Evolutionary conservation across 371 early-diverging fungal genomes (phyloP).

Genomic region (Gilbertella persicaria): DNA sequence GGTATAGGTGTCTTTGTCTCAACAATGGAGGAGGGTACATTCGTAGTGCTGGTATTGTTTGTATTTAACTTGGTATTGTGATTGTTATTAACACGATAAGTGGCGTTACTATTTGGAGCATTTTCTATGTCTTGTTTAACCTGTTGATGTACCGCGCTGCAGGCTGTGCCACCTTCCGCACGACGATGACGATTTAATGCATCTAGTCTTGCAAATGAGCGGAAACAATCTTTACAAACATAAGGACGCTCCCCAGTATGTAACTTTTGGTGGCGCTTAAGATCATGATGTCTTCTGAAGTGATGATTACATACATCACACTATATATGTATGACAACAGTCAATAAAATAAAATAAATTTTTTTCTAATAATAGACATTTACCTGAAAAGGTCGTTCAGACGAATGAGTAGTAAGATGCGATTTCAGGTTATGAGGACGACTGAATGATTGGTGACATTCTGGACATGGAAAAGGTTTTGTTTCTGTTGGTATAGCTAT

Average conservation of each 20-base stretch:
- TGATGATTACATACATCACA: conserved; percentile 50
- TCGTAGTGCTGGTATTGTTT: conserved; percentile 3
- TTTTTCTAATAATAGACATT: conserved; percentile 17
- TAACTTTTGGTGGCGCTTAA: conserved; percentile 75
- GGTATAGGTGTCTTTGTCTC: conserved; percentile 1
- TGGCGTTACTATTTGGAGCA: conserved; percentile 11
- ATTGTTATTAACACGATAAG: conserved; percentile 8
- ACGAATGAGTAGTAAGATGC: conserved; percentile 43
- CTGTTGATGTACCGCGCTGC: conserved; percentile 31
- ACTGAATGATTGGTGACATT: conserved; percentile 43
- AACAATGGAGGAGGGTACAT: background rate
- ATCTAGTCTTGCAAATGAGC: conserved; percentile 78
- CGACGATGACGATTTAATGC: conserved; percentile 77
- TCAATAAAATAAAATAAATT: conserved; percentile 10
- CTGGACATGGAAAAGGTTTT: conserved; percentile 33
- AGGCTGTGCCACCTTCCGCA: conserved; percentile 58
- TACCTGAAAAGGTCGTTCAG: conserved; percentile 41
- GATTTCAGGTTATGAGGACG: conserved; percentile 47
- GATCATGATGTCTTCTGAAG: conserved; percentile 76
- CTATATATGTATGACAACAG: conserved; percentile 14
- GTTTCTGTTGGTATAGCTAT: conserved; percentile 14
- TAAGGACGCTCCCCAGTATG: conserved; percentile 81
- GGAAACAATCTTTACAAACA: conserved; percentile 36
- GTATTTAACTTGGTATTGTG: conserved; percentile 2
- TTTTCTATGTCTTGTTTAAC: conserved; percentile 12